Evolutionary conservation across 2,329 filamentous ascomycete genomes (phyloP), one percentile per base, ranked within the genome.

Genomic region (Pseudopyricularia javanii): DNA sequence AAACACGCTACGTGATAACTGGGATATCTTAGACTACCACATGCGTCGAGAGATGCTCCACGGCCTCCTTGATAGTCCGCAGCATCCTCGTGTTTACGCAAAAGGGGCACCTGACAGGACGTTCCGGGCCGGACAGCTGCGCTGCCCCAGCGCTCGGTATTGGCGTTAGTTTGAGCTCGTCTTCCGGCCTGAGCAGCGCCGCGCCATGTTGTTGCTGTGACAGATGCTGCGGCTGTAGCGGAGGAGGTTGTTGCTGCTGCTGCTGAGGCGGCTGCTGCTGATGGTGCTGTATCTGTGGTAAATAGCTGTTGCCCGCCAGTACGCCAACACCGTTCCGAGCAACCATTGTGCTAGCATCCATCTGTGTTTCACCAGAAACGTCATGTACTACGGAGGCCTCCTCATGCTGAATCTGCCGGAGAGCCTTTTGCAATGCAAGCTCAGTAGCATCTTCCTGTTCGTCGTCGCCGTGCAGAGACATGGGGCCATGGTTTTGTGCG

Each of bases 41-140:
- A 55, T 82, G 79, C 2, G 77, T 80, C 11, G 78, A 78, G 70
- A 82, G 69, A 60, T 82, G 79, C 62, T 82, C 79, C 3, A 82
- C 78, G 4, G 79, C 76, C 61, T 82, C 79, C 63, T 79, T 81
- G 47, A 82, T 78, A 1, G 72, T 77, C 17, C 78, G 69, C 51
- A 82, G 68, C 77, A 82, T 79, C 6, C 79, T 71, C 58, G 79
- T 75, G 57, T 82, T 82, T 34, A 82, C 72, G 56, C 79, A 82
- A 57, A 80, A 82, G 1, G 79, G 79, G 57, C 79, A 82, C 17
- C 78, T 70, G 28, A 80, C 62, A 2, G 78, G 76, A 20, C 71
- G 64, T 34, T 81, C 74, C 3, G 47, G 15, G 40, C 50, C 50
- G n/a, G 50, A 43, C 9, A 22, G 20, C 4, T 43, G 50, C 15